Evolutionary conservation across 176 grass and related monocot species (phyloP).

Genomic region (Musa beccarii): DNA sequence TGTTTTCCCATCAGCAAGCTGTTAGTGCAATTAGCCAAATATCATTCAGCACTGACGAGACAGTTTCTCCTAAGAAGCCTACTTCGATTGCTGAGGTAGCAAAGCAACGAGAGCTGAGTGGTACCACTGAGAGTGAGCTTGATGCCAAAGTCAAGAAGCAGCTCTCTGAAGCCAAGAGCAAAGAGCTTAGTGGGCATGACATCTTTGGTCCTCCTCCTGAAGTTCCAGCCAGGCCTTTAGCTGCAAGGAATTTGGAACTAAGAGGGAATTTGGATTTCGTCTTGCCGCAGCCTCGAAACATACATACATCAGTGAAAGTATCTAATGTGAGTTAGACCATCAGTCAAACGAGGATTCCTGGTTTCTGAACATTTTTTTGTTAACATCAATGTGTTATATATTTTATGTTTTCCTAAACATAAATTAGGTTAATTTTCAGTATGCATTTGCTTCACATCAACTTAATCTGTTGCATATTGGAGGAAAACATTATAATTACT

Average conservation of each 20-base stretch:
- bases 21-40: conserved; percentile 78
- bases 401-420: neutral
- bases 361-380: neutral
- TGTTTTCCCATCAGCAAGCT: conserved; percentile 47
- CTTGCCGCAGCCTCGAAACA: conserved; percentile 45
- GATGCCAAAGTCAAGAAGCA: conserved; percentile 66
- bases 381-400: neutral
- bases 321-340: conserved; percentile 54
- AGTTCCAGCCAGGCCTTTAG: conserved; percentile 45
- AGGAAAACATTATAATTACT: neutral
- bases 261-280: conserved; percentile 70
- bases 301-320: conserved; percentile 79
- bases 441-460: neutral
- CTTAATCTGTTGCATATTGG: too few species aligned
- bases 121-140: conserved; percentile 48
- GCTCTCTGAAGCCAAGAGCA: conserved; percentile 79
- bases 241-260: conserved; percentile 64
- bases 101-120: conserved; percentile 86
- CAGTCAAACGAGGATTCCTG: neutral
- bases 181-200: conserved; percentile 72
- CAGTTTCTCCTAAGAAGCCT: conserved; percentile 77
- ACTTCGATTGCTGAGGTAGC: conserved; percentile 72
- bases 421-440: neutral
- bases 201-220: conserved; percentile 81
- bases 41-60: conserved; percentile 73